A percentile compares a stretch with the other conserved stretches of the same genome.
phyloP scores from a whole-genome alignment of 768 basidiomycete genomes.

The Termitomyces eurrhizus region DNA sequence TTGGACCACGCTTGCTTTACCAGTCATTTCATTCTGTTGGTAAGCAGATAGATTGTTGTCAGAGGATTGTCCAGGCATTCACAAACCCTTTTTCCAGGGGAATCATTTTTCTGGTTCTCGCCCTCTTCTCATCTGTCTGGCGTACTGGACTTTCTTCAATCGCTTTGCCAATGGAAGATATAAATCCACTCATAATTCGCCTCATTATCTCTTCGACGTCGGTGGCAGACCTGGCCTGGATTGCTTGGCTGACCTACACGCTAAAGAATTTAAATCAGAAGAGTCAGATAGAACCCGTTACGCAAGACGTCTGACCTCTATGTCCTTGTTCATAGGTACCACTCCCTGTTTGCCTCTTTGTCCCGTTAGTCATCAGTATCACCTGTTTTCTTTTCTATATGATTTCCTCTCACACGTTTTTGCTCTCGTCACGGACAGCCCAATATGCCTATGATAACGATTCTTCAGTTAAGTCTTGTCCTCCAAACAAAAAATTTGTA shows the following conservation, averaged over 20 bases:
- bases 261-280: background rate
- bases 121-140: background rate
- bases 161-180: background rate
- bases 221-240: background rate
- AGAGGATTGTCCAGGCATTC: background rate
- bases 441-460: too few relatives aligned
- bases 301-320: background rate
- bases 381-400: too few relatives aligned
- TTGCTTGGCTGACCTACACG: background rate
- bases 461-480: too few relatives aligned
- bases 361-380: too few relatives aligned
- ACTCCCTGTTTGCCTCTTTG: background rate
- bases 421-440: too few relatives aligned
- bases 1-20: too few relatives aligned
- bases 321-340: background rate
- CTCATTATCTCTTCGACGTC: background rate
- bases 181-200: background rate
- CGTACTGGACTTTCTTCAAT: background rate
- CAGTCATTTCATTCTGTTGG: background rate
- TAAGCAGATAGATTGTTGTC: background rate
- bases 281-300: background rate
- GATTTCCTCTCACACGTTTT: too few relatives aligned
- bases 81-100: background rate
- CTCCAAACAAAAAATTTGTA: too few relatives aligned
- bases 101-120: background rate